These are phyloP conservation scores for Solidago caesia DNA, from an alignment of 129 eudicot genomes.

Conservation along the genomic window DNA sequence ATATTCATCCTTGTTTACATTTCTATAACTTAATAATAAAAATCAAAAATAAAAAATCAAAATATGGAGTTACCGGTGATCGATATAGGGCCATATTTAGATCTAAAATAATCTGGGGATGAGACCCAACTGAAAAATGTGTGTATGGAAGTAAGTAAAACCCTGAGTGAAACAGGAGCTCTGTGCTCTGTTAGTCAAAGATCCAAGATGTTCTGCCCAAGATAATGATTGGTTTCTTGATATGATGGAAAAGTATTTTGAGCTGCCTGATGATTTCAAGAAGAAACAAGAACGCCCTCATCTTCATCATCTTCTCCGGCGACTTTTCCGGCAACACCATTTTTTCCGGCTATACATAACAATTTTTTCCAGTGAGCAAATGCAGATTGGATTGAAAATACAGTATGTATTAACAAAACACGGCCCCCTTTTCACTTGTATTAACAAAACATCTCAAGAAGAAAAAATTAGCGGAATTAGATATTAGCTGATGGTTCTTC, in stretches of 20 bases:
- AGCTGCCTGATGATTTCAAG: constrained; percentile 62
- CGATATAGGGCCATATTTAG: constrained; percentile 59
- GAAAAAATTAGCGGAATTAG: no score
- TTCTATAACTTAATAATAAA: no score
- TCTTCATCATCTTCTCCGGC: constrained; percentile 89
- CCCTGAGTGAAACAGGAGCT: constrained; percentile 88
- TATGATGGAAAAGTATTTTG: constrained; percentile 93
- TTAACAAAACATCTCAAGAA: no score
- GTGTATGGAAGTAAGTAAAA: constrained; percentile 71
- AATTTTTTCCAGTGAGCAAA: no score
- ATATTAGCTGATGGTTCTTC: background rate
- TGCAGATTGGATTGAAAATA: no score
- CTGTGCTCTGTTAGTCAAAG: constrained; percentile 70
- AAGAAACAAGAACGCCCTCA: constrained; percentile 80
- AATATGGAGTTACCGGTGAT: constrained; percentile 79
- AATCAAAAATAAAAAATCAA: no score
- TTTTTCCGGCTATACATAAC: no score
- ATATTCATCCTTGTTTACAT: no score
- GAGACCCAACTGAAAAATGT: constrained; percentile 31
- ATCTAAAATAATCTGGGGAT: constrained; percentile 10
- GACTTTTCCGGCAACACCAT: no score
- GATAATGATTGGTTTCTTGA: constrained; percentile 86
- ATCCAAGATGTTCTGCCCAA: constrained; percentile 75
- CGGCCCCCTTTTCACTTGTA: no score
- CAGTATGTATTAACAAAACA: no score